Base-by-base conservation (phyloP, 305 asterid species). In the Solanum hybrid region DNA sequence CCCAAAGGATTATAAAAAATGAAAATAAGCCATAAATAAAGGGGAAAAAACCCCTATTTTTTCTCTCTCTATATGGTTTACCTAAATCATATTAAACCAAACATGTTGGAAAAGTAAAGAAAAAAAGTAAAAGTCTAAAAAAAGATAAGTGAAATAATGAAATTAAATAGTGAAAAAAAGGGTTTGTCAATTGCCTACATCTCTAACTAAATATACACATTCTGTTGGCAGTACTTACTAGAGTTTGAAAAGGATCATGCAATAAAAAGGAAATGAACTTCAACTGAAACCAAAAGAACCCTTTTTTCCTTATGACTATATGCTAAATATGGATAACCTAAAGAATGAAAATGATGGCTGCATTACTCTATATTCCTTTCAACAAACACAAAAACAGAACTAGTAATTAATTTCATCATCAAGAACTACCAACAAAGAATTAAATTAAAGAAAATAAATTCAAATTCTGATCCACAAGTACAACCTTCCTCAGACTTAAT, bases 251-350 rank as follows among this genome's bases (percentile, higher is more conserved):
- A 46, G 90, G 82, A 20, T 88, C 37, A 40, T 71, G 89, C 89
- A 89, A 89, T 75, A 90, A 90, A 87, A 92, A 87, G 90, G 91
- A 90, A 92, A 92, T 89, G 85, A 89, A 90, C 91, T 81, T 79
- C 69, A 11, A 89, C 77, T 88, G 82, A 89, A 90, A 84, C 80
- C 90, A 94, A 92, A 92, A 89, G 72, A 90, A 24, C 90, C 92
- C 91, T 92, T 93, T 92, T 94, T 27, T 35, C 87, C 92, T 86
- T 86, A 89, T 76, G 86, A 87, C 89, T 38, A 64, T 37, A 72
- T 35, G 24, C 88, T 88, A 89, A 85, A 91, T 89, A 85, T 85
- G 88, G 87, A 73, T 85, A 16, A 75, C 7, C 75, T 90, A 29
- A 89, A 26, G 82, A 38, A 72, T 87, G 87, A 31, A 71, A 64